Evolutionary conservation across 306 rosid genomes (phyloP).

Genomic region (Adenanthera pavonina): DNA sequence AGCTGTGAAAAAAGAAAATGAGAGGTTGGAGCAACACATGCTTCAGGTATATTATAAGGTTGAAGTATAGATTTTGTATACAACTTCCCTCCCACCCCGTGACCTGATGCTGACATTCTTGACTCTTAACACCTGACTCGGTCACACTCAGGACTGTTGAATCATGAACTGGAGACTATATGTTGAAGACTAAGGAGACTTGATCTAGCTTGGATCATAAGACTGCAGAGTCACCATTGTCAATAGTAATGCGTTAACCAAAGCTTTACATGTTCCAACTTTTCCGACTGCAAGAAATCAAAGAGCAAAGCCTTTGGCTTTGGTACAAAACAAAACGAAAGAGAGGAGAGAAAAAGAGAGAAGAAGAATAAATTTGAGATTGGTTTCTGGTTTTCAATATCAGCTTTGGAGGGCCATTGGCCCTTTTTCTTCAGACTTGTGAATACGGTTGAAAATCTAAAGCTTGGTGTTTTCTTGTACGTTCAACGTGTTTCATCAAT

Average conservation of each 20-base stretch:
- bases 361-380: neutral
- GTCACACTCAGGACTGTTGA: neutral
- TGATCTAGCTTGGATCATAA: neutral
- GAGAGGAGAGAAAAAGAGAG: no score
- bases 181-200: neutral
- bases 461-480: neutral
- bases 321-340: neutral
- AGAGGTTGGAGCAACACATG: constrained; percentile 11
- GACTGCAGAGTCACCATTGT: neutral
- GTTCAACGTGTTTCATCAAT: neutral
- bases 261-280: neutral
- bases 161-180: neutral
- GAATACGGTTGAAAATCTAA: neutral
- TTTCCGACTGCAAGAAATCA: neutral
- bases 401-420: neutral
- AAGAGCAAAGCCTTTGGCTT: neutral
- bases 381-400: neutral
- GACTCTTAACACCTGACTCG: neutral
- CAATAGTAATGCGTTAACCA: neutral
- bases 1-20: constrained; percentile 38
- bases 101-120: neutral
- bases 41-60: constrained; percentile 21
- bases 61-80: neutral
- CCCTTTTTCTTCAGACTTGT: neutral
- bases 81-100: neutral